Evolutionary conservation across 345 rosid species (phyloP), one percentile per base, ranked within the genome.

Genomic region (Litchi chinensis): DNA sequence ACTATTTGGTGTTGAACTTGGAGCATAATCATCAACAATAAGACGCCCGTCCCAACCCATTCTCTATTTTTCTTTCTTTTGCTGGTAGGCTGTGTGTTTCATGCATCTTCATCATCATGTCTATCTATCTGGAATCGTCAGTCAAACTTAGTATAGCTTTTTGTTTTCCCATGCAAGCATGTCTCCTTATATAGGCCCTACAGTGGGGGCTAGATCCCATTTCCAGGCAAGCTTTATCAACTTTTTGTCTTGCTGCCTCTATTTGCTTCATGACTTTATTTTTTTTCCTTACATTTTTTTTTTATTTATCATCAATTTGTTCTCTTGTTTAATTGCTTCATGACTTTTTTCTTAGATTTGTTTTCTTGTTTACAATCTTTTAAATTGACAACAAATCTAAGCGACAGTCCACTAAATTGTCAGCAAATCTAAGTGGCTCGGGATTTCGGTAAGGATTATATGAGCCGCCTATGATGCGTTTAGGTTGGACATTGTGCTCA

Each of bases 91-190:
- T 74, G 57, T 74, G 57, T 74, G 18, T 43, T 43, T 64, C 48
- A 76, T 46, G 72, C 84, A 75, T 57, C 60, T 15, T 59, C 74
- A 44, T 72, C 82, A 79, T 85, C 76, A 65, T 82, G 81, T 77
- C 72, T 69, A 28, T 3, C 50, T 11, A 75, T 80, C 32, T 78
- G 12, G 63, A 48, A 15, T 69, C 2, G 21, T 70, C 75, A 44
- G 88, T 83, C 91, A 85, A 86, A 85, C 73, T 68, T 24, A 10
- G 80, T 75, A 56, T 82, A 57, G 60, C 75, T 72, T 77, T 76
- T 84, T 62, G 18, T 65, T 69, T 83, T 56, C 66, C 79, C 71
- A 54, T n/a, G 75, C 22, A 50, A 24, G 16, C 11, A 50, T 85
- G 86, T 86, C 83, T 82, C 79, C 75, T 28, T 13, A 46, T 11